Evolutionary conservation across 2,329 filamentous ascomycete species (phyloP).

Genomic region (Aspergillus piperis): DNA sequence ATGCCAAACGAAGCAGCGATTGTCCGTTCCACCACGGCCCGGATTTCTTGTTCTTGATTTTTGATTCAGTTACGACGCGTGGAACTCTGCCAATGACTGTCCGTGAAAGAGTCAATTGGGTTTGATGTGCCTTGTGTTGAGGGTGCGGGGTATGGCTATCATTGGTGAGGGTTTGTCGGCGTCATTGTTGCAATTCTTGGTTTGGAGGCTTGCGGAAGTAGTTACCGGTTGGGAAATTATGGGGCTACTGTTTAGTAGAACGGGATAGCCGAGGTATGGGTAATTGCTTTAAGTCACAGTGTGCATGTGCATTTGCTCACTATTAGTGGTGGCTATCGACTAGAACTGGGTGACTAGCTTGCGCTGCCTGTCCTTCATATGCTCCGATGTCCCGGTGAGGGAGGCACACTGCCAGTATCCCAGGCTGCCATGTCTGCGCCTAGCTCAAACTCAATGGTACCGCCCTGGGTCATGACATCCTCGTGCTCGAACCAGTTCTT

Average conservation of each 20-base stretch:
- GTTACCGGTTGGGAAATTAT: background rate
- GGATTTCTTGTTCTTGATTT: background rate
- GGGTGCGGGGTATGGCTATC: background rate
- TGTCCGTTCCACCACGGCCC: background rate
- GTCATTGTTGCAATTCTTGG: background rate
- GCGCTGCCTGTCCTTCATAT: background rate
- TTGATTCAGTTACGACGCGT: background rate
- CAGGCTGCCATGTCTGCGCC: conserved; percentile 41
- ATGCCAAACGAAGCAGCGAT: conserved; percentile 4
- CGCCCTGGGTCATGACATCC: conserved; percentile 46
- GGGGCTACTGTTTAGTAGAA: background rate
- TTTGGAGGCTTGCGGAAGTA: background rate
- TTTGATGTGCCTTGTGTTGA: background rate
- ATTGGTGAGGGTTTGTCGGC: background rate
- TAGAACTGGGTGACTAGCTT: background rate
- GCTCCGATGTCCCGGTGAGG: conserved; percentile 48
- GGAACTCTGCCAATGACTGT: background rate
- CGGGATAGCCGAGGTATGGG: background rate
- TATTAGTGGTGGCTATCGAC: too few species aligned
- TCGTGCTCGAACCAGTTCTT: conserved; percentile 60
- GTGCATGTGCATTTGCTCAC: too few species aligned
- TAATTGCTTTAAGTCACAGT: background rate
- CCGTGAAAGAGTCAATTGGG: background rate
- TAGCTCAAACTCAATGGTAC: conserved; percentile 52
- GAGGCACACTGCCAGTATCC: conserved; percentile 55